Percentiles rank a stretch among this genome's conserved stretches.
Conservation (phyloP, 768 basidiomycete genomes). For the Hirschioporus abietinus region DNA sequence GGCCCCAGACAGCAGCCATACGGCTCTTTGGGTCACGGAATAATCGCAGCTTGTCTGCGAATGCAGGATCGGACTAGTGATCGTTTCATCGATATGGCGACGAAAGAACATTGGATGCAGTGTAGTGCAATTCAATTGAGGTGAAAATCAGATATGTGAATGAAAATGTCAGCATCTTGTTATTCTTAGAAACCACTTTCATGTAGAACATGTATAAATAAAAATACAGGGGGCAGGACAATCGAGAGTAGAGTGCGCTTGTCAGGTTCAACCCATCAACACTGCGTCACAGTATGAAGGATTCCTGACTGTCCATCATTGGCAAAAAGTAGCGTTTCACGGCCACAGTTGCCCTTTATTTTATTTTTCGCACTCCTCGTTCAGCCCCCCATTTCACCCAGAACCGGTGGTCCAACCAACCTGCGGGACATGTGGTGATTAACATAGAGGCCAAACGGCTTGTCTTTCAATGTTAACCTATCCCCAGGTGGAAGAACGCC, state of each 20-base stretch:
- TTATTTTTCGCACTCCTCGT: conserved; percentile 88
- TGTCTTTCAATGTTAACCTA: conserved; percentile 78
- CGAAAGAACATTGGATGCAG: conserved; percentile 23
- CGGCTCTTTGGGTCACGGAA: conserved; percentile 81
- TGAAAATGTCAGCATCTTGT: conserved; percentile 59
- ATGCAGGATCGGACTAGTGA: conserved; percentile 70
- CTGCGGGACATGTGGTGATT: conserved; percentile 61
- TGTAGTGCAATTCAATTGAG: conserved; percentile 22
- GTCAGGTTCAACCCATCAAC: conserved; percentile 54
- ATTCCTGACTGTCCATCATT: conserved; percentile 41
- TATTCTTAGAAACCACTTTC: conserved; percentile 8
- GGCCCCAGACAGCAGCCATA: conserved; percentile 80
- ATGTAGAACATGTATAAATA: conserved; percentile 19
- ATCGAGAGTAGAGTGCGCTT: conserved; percentile 27
- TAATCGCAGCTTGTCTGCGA: conserved; percentile 84
- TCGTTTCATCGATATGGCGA: conserved; percentile 11
- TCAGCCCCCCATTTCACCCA: conserved; percentile 98
- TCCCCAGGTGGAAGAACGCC: conserved; percentile 79
- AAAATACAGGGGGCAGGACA: conserved; percentile 18
- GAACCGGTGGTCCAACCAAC: conserved; percentile 82
- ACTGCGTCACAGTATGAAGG: conserved; percentile 70
- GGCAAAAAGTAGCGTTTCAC: conserved; percentile 33
- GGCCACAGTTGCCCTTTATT: conserved; percentile 20
- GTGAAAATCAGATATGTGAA: conserved; percentile 40
- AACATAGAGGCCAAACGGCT: conserved; percentile 92